phyloP scores from a whole-genome alignment of 73 alveolate genomes.

The Paramecium octaurelia region DNA sequence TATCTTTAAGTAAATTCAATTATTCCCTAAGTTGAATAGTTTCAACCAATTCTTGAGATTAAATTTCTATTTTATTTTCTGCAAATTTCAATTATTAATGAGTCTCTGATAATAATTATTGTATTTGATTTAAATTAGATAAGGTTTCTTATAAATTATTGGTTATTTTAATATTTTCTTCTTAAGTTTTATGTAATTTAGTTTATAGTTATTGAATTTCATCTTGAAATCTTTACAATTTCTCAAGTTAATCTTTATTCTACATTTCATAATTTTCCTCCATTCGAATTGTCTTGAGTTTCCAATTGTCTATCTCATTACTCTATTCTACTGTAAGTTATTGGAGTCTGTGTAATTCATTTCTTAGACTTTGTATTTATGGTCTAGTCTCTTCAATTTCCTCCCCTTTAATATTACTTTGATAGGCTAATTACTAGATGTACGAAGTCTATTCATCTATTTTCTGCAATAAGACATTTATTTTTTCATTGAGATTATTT shows the following conservation, averaged over 20 bases:
- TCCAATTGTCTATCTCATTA: slow-evolving; percentile 50
- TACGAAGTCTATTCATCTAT: not conserved
- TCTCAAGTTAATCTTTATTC: not conserved
- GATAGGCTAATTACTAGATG: not conserved
- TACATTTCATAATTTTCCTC: slow-evolving; percentile 23
- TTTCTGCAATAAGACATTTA: slow-evolving; percentile 1
- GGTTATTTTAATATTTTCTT: not conserved
- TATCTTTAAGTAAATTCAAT: not conserved
- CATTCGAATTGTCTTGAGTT: not conserved
- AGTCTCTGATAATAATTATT: slow-evolving; percentile 29
- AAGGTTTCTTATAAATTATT: slow-evolving; percentile 11
- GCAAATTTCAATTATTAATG: not conserved
- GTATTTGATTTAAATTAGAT: not conserved
- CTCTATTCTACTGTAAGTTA: slow-evolving; percentile 28
- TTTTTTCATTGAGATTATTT: not conserved
- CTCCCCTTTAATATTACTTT: not conserved
- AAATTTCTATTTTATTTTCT: slow-evolving; percentile 20
- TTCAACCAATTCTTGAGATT: not conserved
- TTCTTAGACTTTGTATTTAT: not conserved
- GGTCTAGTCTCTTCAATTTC: slow-evolving; percentile 44
- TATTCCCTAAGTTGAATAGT: not conserved
- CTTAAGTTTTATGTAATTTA: not conserved
- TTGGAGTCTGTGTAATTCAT: slow-evolving; percentile 4
- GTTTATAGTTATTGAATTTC: not conserved
- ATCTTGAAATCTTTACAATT: not conserved